phyloP scores from a whole-genome alignment of 805 yeast genomes.

The Candida adriatica region DNA sequence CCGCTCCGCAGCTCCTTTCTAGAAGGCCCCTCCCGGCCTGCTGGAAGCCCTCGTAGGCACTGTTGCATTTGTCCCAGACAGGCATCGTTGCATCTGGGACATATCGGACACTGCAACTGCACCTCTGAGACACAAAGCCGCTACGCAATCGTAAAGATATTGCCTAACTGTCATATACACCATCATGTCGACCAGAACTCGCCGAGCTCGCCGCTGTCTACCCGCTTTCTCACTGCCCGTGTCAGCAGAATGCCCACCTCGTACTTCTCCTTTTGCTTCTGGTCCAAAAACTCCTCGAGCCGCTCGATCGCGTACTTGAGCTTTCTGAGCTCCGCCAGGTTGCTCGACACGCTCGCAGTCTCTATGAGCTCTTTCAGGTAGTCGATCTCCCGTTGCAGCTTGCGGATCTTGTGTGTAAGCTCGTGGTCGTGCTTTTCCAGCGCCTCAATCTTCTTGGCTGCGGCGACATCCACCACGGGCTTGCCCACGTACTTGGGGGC shows the following conservation, averaged over 20 bases:
- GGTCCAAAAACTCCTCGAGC: conserved; percentile 33
- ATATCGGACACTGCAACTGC: no score
- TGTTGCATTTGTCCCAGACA: no score
- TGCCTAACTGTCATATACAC: no score
- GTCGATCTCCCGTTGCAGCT: conserved; percentile 31
- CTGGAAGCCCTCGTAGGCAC: no score
- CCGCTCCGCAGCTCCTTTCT: no score
- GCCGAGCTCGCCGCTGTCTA: conserved; percentile 35
- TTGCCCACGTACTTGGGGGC: conserved; percentile 23
- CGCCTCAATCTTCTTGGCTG: conserved; percentile 17
- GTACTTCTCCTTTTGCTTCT: conserved; percentile 35
- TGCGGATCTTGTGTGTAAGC: conserved; percentile 28
- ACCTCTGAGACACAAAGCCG: no score
- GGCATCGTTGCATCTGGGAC: no score
- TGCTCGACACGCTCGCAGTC: conserved; percentile 30
- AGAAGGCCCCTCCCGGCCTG: no score
- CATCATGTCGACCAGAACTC: conserved; percentile 24
- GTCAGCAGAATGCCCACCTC: conserved; percentile 35
- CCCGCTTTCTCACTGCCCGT: conserved; percentile 33
- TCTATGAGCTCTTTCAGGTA: conserved; percentile 29
- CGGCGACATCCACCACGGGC: conserved; percentile 15
- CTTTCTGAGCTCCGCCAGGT: conserved; percentile 29
- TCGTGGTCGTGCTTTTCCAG: conserved; percentile 28
- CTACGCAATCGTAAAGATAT: no score
- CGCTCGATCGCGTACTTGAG: conserved; percentile 29